Percentiles rank a stretch among this genome's conserved stretches.
phyloP scores from a whole-genome alignment of 306 rosid genomes.

The Morella rubra region DNA sequence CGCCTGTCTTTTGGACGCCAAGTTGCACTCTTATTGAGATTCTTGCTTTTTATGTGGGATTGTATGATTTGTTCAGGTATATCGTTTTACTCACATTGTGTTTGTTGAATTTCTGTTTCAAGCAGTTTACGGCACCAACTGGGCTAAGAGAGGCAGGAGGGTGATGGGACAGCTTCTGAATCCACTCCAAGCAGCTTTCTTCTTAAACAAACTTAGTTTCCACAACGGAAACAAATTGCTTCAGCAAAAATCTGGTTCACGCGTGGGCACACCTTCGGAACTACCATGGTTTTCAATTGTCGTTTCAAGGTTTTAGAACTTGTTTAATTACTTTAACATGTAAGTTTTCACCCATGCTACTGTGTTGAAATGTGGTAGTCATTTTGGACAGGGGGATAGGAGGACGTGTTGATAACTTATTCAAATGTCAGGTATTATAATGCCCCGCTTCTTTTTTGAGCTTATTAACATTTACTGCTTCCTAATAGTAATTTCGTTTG shows the following conservation, averaged over 20 bases:
- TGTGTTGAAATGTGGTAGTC: slow-evolving; percentile 32
- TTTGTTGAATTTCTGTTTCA: not conserved
- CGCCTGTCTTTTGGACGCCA: not conserved
- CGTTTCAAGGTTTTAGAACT: slow-evolving; percentile 44
- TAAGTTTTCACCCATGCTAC: slow-evolving; percentile 4
- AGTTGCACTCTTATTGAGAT: not conserved
- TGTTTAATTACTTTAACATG: not conserved
- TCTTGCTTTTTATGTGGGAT: not conserved
- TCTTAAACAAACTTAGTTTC: slow-evolving; percentile 30
- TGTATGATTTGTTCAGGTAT: too few species aligned
- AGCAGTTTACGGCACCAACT: slow-evolving; percentile 7
- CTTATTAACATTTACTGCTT: not conserved
- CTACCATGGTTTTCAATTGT: slow-evolving; percentile 23
- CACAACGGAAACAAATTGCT: slow-evolving; percentile 36
- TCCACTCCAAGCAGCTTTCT: slow-evolving; percentile 38
- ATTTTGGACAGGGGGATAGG: slow-evolving; percentile 39
- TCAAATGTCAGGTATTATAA: slow-evolving; percentile 38
- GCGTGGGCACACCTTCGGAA: slow-evolving; percentile 31
- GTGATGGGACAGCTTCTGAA: slow-evolving; percentile 53
- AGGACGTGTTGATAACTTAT: slow-evolving; percentile 30
- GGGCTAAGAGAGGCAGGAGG: slow-evolving; percentile 15
- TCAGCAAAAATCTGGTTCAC: slow-evolving; percentile 22
- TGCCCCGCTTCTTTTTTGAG: slow-evolving; percentile 13
- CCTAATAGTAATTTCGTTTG: not conserved
- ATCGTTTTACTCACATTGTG: too few species aligned